A percentile compares a stretch with the other conserved stretches of the same genome.
These are phyloP conservation scores for Helianthus tuberosus DNA, from an alignment of 129 eudicot species.

Conservation along the genomic window DNA sequence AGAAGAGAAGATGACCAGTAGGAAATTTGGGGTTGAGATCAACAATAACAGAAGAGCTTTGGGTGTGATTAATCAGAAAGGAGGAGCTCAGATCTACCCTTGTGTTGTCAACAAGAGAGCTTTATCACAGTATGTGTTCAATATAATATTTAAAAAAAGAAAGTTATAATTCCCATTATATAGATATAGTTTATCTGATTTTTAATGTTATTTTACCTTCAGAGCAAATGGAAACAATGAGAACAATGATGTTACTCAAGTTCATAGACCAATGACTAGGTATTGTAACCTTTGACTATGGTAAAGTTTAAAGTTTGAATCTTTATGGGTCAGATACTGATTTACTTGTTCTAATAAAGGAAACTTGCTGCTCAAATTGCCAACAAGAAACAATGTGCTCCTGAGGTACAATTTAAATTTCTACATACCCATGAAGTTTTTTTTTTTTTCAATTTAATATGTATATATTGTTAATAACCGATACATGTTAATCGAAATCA, in stretches of 20 bases:
- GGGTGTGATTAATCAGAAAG: constrained; percentile 62
- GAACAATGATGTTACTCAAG: constrained; percentile 30
- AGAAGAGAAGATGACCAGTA: constrained; percentile 29
- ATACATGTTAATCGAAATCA: constrained; percentile 2
- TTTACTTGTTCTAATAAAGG: constrained; percentile 33
- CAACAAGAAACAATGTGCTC: constrained; percentile 43
- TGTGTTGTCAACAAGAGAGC: constrained; percentile 69
- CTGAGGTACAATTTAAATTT: constrained; percentile 38
- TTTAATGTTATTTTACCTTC: constrained; percentile 10
- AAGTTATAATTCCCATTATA: background rate
- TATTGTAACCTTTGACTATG: background rate
- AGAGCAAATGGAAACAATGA: constrained; percentile 40
- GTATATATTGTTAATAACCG: background rate
- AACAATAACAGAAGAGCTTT: constrained; percentile 66
- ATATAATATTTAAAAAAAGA: background rate
- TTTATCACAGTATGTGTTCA: constrained; percentile 48
- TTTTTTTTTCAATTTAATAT: background rate
- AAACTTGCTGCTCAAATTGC: constrained; percentile 76
- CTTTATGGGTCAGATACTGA: constrained; percentile 9
- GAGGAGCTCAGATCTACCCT: constrained; percentile 54
- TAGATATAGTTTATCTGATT: constrained; percentile 17
- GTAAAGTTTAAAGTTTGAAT: background rate
- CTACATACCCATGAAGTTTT: background rate
- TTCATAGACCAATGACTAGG: constrained; percentile 42
- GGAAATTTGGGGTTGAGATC: constrained; percentile 64